These are phyloP conservation scores for Globisporangium alternatum DNA, from an alignment of 352 stramenopile genomes.

Conservation along the genomic window DNA sequence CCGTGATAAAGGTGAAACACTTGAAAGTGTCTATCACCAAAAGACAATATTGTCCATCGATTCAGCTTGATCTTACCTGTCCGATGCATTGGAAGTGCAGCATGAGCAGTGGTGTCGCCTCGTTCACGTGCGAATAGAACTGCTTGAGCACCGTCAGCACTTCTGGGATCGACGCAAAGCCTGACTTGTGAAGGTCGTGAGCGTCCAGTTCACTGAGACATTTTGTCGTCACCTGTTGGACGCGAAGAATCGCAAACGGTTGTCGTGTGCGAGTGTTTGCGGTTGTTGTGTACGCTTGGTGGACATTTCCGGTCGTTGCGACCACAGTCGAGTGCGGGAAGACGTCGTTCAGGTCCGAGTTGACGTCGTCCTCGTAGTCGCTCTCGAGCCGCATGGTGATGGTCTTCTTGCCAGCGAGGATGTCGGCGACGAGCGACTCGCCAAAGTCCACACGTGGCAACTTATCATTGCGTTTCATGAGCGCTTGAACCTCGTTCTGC, in stretches of 20 bases:
- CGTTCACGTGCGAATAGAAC: conserved; percentile 55
- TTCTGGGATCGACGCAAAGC: conserved; percentile 34
- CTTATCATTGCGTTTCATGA: background rate
- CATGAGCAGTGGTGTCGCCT: conserved; percentile 40
- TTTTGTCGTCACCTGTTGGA: conserved; percentile 34
- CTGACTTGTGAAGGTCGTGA: conserved; percentile 38
- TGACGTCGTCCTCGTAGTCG: conserved; percentile 39
- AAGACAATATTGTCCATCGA: no score
- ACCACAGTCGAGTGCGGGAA: conserved; percentile 31
- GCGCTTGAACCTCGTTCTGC: background rate
- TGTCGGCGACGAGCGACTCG: conserved; percentile 36
- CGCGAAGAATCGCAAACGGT: conserved; percentile 47
- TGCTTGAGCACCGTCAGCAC: conserved; percentile 44
- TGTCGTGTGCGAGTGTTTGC: background rate
- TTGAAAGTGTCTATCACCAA: no score
- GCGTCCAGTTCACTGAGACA: conserved; percentile 29
- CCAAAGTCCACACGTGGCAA: conserved; percentile 63
- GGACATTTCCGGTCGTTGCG: conserved; percentile 23
- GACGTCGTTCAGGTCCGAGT: conserved; percentile 52
- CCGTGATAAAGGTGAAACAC: no score
- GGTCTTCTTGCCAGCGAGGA: conserved; percentile 41
- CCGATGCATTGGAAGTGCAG: conserved; percentile 49
- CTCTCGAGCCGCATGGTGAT: conserved; percentile 69
- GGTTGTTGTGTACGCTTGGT: conserved; percentile 17
- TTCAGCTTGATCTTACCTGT: background rate